These are phyloP conservation scores for Tetrapisispora arboricola DNA, from an alignment of 805 yeast genomes.

Conservation along the genomic window DNA sequence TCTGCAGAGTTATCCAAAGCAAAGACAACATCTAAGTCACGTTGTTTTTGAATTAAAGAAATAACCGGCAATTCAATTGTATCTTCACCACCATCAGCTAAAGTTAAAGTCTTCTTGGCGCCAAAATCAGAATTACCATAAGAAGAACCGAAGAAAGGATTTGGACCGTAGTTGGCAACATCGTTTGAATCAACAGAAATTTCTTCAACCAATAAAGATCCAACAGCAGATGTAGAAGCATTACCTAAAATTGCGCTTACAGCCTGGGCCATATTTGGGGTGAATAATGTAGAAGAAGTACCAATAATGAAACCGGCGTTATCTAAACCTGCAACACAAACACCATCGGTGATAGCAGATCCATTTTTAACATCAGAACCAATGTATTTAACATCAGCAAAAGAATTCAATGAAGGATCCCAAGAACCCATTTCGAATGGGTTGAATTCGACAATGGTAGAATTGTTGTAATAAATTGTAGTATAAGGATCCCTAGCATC, in stretches of 20 bases:
- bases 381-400: slow-evolving; percentile 56
- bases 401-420: slow-evolving; percentile 66
- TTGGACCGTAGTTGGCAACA: slow-evolving; percentile 60
- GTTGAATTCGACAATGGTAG: slow-evolving; percentile 55
- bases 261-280: slow-evolving; percentile 47
- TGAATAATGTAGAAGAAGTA: slow-evolving; percentile 74
- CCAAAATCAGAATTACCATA: slow-evolving; percentile 25
- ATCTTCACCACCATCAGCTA: slow-evolving; percentile 72
- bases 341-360: slow-evolving; percentile 33
- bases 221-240: neutral
- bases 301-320: slow-evolving; percentile 78
- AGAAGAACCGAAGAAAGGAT: slow-evolving; percentile 50
- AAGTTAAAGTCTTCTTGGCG: slow-evolving; percentile 30
- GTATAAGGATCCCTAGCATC: slow-evolving; percentile 62
- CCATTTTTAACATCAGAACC: slow-evolving; percentile 63
- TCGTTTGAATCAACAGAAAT: slow-evolving; percentile 42
- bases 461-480: slow-evolving; percentile 45
- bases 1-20: slow-evolving; percentile 65
- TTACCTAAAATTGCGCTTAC: slow-evolving; percentile 2
- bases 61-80: slow-evolving; percentile 50
- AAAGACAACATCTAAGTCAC: slow-evolving; percentile 52
- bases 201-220: neutral
- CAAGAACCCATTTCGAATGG: slow-evolving; percentile 80
- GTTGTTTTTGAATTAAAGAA: slow-evolving; percentile 50
- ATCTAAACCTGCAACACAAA: slow-evolving; percentile 66